Evolutionary conservation across 2,329 filamentous ascomycete genomes (phyloP).

Genomic region (Coniochaeta prunicola): DNA sequence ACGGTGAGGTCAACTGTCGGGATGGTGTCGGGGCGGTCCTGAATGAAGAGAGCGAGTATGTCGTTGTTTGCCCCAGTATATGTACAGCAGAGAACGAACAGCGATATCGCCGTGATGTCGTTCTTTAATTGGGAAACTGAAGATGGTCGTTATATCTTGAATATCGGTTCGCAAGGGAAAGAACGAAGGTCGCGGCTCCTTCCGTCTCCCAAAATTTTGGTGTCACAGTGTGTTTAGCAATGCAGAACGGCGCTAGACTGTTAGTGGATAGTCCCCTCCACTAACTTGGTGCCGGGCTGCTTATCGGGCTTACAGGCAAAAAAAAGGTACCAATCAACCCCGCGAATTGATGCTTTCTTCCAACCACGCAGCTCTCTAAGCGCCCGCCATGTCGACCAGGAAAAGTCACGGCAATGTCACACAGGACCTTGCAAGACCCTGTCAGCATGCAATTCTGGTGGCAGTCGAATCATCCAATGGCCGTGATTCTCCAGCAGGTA

Average conservation of each 20-base stretch:
- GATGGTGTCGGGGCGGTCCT: too few relatives aligned
- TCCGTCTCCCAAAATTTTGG: not conserved
- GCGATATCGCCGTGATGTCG: not conserved
- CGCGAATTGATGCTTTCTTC: not conserved
- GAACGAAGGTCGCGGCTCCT: not conserved
- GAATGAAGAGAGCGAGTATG: not conserved
- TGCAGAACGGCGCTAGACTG: not conserved
- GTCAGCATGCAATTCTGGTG: not conserved
- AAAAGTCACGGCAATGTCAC: conserved; percentile 1
- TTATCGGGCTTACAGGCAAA: not conserved
- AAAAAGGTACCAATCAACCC: not conserved
- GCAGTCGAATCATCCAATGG: conserved; percentile 1
- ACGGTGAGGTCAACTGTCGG: too few relatives aligned
- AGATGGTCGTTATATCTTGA: not conserved
- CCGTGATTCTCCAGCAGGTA: not conserved
- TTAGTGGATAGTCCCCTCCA: too few relatives aligned
- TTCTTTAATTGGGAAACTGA: not conserved
- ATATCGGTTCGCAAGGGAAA: not conserved
- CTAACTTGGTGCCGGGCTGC: too few relatives aligned
- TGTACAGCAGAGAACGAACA: not conserved
- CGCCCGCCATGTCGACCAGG: not conserved
- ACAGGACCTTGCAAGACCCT: not conserved
- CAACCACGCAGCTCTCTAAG: not conserved
- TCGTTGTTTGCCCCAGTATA: not conserved
- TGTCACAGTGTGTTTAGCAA: not conserved